Evolutionary conservation across 2,329 filamentous ascomycete species (phyloP).

Genomic region (Botryotinia globosa): DNA sequence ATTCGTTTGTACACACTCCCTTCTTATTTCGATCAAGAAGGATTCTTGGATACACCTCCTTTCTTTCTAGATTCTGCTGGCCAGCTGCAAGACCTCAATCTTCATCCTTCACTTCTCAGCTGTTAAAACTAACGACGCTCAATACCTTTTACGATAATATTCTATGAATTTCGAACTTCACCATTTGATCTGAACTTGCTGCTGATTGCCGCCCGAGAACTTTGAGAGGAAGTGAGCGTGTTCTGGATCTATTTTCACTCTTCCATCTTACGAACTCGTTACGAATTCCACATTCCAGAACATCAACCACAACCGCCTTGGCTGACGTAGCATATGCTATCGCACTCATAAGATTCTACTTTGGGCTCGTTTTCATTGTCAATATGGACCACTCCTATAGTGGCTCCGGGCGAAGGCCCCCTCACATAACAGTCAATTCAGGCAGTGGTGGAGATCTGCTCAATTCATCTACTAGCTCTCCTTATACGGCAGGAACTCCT

Average conservation of each 20-base stretch:
- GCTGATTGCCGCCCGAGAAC: not conserved
- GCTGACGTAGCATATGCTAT: conserved; percentile 15
- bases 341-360: conserved; percentile 4
- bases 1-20: conserved; percentile 6
- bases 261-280: not conserved
- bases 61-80: conserved; percentile 5
- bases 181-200: not conserved
- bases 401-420: conserved; percentile 39
- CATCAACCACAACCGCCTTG: conserved; percentile 5
- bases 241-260: conserved; percentile 11
- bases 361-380: not conserved
- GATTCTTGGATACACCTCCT: conserved; percentile 17
- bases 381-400: conserved; percentile 19
- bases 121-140: not conserved
- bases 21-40: not conserved
- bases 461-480: conserved; percentile 41
- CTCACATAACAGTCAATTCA: conserved; percentile 64
- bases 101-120: conserved; percentile 1
- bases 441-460: conserved; percentile 49
- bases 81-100: not conserved
- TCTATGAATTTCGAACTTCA: not conserved
- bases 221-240: not conserved
- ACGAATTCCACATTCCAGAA: conserved; percentile 13
- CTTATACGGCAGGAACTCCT: conserved; percentile 32
- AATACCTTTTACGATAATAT: not conserved